Evolutionary conservation across 2,329 filamentous ascomycete genomes (phyloP), one percentile per base, ranked within the genome.

Genomic region (Phialocephala subalpina): DNA sequence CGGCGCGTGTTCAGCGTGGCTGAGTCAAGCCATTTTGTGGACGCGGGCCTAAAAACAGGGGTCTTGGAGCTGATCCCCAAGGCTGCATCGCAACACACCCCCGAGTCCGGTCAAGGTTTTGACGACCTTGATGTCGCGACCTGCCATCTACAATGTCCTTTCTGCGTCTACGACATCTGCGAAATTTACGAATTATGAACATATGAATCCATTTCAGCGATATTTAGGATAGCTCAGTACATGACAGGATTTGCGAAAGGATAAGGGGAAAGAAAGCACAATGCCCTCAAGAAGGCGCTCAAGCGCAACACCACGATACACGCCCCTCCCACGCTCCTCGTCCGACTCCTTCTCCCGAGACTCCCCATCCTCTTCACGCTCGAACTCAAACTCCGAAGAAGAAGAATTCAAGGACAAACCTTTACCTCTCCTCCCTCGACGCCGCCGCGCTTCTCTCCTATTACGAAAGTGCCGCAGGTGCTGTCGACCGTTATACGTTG

Each of bases 331-430:
- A n/a, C 59, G 59, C 22, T 64, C 62, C 27, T 72, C 72, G 29
- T 45, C 61, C 62, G 70, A 71, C 27, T 58, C 61, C 20, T 16
- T 40, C 55, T 59, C 60, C 36, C n/a, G n/a, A n/a, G n/a, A n/a
- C n/a, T 35, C 52, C 40, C 33, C n/a, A 12, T 55, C 35, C 5
- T 47, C 62, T 6, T 38, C n/a, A 16, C 12, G 38, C 35, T 53
- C 49, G 38, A 42, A 42, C 14, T 7, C 25, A n/a, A 3, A 27
- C 29, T 35, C 42, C 27, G 47, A 36, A 2, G 18, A 7, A 53
- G 45, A 20, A 20, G 70, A 73, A 62, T 70, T 72, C 52, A 71
- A 71, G 59, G 71, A 74, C 49, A 73, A 73, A 52, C 71, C 71
- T 33, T 33, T 33, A 33, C 29, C 29, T 33, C 29, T 33, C 2